Conservation (phyloP, 768 basidiomycete genomes). For the button mushroom (Agaricus bisporus) region DNA sequence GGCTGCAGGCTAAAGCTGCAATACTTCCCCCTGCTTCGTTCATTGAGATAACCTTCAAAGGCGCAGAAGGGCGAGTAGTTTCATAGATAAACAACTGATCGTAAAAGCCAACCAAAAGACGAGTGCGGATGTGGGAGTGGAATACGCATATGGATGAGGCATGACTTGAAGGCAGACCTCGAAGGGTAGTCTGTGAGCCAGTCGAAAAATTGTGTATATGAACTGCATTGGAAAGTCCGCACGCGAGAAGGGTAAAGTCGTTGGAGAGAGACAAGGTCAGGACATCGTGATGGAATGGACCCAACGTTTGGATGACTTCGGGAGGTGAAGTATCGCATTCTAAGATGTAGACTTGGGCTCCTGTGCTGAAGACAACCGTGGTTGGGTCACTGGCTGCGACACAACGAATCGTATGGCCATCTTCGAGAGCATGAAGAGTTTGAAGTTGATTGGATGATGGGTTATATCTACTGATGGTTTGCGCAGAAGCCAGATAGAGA, state of each 20-base stretch:
- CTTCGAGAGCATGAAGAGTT: constrained; percentile 32
- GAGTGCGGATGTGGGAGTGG: constrained; percentile 56
- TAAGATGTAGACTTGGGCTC: constrained; percentile 41
- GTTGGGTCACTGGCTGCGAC: constrained; percentile 28
- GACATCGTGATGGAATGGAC: constrained; percentile 43
- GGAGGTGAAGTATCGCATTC: constrained; percentile 33
- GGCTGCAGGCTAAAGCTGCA: constrained; percentile 54
- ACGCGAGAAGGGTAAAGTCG: constrained; percentile 51
- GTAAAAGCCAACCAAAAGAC: constrained; percentile 49
- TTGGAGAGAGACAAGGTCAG: constrained; percentile 53
- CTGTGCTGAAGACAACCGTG: constrained; percentile 42
- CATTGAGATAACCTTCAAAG: constrained; percentile 46
- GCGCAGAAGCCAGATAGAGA: constrained; percentile 47
- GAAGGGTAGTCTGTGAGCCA: constrained; percentile 47
- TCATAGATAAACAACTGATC: constrained; percentile 58
- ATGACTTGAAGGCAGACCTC: constrained; percentile 38
- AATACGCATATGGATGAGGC: constrained; percentile 49
- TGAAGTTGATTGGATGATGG: constrained; percentile 36
- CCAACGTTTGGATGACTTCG: constrained; percentile 42
- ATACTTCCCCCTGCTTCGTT: constrained; percentile 44
- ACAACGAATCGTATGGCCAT: constrained; percentile 23
- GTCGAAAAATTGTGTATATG: constrained; percentile 57
- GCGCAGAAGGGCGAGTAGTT: constrained; percentile 47
- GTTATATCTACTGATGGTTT: constrained; percentile 49
- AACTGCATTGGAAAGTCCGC: constrained; percentile 43